A percentile compares a stretch with the other conserved stretches of the same genome.
phyloP scores from a whole-genome alignment of 768 basidiomycete genomes.

The Boletus tylopilopsis region DNA sequence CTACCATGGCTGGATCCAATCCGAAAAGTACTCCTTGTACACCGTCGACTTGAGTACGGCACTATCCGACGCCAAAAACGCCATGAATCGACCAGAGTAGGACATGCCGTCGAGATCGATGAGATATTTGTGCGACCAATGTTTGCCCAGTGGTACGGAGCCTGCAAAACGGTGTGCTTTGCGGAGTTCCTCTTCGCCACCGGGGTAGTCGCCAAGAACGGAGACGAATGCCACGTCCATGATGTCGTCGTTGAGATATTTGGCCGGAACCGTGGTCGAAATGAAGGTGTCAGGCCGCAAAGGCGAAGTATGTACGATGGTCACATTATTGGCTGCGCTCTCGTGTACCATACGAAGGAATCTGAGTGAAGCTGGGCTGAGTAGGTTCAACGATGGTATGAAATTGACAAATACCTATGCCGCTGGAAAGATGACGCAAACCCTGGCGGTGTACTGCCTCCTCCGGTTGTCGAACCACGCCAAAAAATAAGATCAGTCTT shows the following conservation, averaged over 20 bases:
- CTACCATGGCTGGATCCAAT: conserved; percentile 90
- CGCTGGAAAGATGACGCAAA: conserved; percentile 82
- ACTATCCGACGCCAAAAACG: conserved; percentile 82
- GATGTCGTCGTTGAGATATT: conserved; percentile 65
- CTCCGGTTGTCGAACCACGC: conserved; percentile 95
- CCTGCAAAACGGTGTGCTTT: conserved; percentile 66
- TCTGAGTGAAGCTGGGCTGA: conserved; percentile 18
- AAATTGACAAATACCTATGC: conserved; percentile 53
- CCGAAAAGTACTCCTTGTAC: conserved; percentile 86
- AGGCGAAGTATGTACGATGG: conserved; percentile 69
- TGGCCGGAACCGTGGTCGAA: conserved; percentile 57
- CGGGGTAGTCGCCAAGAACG: conserved; percentile 72
- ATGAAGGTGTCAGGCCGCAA: conserved; percentile 52
- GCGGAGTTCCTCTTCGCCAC: conserved; percentile 64
- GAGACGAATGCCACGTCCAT: conserved; percentile 90
- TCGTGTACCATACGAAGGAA: conserved; percentile 80
- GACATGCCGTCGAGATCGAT: conserved; percentile 94
- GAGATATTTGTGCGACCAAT: conserved; percentile 93
- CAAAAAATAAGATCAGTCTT: conserved; percentile 90
- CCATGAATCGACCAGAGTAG: conserved; percentile 87
- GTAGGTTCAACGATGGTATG: not conserved
- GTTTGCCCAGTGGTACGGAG: conserved; percentile 74
- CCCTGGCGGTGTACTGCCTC: conserved; percentile 82
- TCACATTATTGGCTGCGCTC: conserved; percentile 42
- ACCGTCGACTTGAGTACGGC: conserved; percentile 88